A percentile compares a stretch with the other conserved stretches of the same genome.
Conservation (phyloP, 2,329 filamentous ascomycete genomes). For the Pyrenochaeta sp. region DNA sequence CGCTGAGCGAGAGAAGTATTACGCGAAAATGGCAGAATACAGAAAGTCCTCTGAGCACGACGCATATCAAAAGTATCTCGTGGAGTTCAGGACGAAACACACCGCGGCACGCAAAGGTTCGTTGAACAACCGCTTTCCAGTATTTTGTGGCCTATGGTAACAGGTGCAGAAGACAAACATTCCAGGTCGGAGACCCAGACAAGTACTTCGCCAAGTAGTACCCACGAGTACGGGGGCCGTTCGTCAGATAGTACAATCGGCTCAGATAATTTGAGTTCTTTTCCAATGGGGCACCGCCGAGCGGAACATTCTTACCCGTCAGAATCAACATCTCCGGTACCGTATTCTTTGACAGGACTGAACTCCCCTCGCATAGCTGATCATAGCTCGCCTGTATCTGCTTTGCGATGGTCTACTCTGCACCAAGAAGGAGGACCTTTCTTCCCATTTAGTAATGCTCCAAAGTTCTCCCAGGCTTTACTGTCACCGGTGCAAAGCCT, state of each 20-base stretch:
- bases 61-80: neutral
- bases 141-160: neutral
- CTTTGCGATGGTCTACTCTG: neutral
- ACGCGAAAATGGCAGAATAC: neutral
- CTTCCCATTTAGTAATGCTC: neutral
- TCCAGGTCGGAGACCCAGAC: neutral
- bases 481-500: constrained; percentile 55
- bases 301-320: neutral
- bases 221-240: neutral
- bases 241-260: neutral
- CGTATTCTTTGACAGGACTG: neutral
- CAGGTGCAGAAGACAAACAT: neutral
- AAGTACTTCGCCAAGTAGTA: neutral
- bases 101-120: neutral
- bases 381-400: neutral
- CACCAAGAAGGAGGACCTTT: neutral
- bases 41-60: neutral
- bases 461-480: neutral
- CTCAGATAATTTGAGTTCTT: neutral
- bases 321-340: neutral
- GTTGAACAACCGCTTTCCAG: neutral
- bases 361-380: neutral
- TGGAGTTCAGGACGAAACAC: neutral
- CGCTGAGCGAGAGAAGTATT: neutral
- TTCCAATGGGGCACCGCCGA: neutral